phyloP scores from a whole-genome alignment of 768 basidiomycete species.

The Suillus weaverae region DNA sequence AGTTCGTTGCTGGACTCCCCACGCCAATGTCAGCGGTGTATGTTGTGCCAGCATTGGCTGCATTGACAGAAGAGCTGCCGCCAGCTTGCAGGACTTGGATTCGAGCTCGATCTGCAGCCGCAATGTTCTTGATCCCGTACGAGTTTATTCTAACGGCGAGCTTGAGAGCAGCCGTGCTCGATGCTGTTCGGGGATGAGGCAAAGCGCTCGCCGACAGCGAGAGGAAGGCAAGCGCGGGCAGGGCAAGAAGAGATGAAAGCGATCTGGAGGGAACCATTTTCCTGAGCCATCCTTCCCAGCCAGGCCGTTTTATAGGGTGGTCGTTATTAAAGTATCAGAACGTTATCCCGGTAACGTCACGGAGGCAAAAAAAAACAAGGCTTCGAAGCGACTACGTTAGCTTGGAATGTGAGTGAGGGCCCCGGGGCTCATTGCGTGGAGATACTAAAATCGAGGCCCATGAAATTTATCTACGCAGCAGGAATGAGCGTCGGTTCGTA shows the following conservation, averaged over 20 bases:
- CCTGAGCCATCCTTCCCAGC: background rate
- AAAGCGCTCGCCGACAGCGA: background rate
- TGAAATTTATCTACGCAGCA: background rate
- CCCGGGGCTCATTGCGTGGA: background rate
- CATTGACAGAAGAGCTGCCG: slow-evolving; percentile 6
- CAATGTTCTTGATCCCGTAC: slow-evolving; percentile 4
- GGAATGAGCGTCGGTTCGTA: background rate
- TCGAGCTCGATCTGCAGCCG: slow-evolving; percentile 9
- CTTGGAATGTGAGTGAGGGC: too few relatives aligned
- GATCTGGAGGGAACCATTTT: slow-evolving; percentile 10
- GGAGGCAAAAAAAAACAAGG: too few relatives aligned
- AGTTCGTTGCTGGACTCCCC: slow-evolving; percentile 13
- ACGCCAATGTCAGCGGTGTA: slow-evolving; percentile 17
- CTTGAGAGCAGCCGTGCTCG: slow-evolving; percentile 3
- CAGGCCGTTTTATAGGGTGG: too few relatives aligned
- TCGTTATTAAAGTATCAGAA: too few relatives aligned
- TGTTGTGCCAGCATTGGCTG: slow-evolving; percentile 16
- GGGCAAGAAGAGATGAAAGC: slow-evolving; percentile 1
- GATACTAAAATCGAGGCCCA: background rate
- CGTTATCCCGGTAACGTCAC: too few relatives aligned
- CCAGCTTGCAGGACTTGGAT: background rate
- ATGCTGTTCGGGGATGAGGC: background rate
- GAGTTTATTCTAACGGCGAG: slow-evolving; percentile 8
- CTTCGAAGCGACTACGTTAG: too few relatives aligned
- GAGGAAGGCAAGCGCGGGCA: slow-evolving; percentile 3